Evolutionary conservation across 306 rosid species (phyloP).

Genomic region (Fragaria nilgerrensis): DNA sequence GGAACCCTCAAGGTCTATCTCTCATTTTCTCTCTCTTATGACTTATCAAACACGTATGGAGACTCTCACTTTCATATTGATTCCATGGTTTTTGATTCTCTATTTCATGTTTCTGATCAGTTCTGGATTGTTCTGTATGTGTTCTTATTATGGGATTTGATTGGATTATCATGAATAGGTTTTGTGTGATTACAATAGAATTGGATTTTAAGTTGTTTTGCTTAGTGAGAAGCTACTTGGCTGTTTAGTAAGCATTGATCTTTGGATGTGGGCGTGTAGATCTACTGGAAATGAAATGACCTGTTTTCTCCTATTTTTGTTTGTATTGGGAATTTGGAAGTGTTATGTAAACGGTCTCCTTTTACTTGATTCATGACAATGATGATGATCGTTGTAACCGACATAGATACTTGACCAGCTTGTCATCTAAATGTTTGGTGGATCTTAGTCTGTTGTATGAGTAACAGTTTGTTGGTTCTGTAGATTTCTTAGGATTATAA

Average conservation of each 20-base stretch:
- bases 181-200: neutral
- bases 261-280: conserved; percentile 16
- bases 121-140: conserved; percentile 8
- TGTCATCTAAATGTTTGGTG: neutral
- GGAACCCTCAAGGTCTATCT: conserved; percentile 78
- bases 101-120: neutral
- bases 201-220: neutral
- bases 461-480: neutral
- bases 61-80: neutral
- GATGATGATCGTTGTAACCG: neutral
- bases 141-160: neutral
- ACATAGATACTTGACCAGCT: neutral
- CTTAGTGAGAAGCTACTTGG: conserved; percentile 1
- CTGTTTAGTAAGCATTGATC: conserved; percentile 8
- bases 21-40: neutral
- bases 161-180: conserved; percentile 19
- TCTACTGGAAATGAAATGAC: neutral
- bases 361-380: neutral
- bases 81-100: conserved; percentile 11
- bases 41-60: neutral
- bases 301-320: neutral
- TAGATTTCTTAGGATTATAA: neutral
- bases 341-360: neutral
- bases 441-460: neutral
- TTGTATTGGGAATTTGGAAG: neutral